phyloP scores from a whole-genome alignment of 208 protist species.

The Entamoeba invadens region DNA sequence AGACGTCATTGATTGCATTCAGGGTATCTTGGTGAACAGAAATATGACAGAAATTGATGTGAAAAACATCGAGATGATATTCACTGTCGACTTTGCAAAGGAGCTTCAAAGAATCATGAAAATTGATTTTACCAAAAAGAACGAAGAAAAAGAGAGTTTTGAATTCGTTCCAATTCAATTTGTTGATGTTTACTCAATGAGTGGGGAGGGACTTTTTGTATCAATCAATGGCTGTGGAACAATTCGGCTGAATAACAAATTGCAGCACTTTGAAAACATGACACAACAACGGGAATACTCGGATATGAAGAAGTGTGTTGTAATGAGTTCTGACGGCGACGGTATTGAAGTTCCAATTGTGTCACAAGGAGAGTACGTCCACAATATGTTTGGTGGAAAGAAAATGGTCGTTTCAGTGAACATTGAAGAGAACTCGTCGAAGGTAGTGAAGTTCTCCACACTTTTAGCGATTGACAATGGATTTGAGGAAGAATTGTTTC shows the following conservation, averaged over 20 bases:
- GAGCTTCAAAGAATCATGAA: background rate
- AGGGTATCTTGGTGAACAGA: background rate
- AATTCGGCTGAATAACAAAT: background rate
- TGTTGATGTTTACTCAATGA: background rate
- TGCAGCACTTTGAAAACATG: background rate
- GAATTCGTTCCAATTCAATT: background rate
- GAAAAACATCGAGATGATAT: background rate
- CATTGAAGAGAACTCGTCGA: background rate
- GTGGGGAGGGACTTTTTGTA: background rate
- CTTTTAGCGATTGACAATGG: background rate
- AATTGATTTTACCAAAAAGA: background rate
- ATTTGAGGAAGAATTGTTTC: background rate
- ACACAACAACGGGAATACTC: background rate
- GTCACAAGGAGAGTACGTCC: background rate
- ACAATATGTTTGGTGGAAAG: background rate
- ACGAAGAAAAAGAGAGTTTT: background rate
- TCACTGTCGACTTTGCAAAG: background rate
- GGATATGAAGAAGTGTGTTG: background rate
- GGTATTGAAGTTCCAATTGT: background rate
- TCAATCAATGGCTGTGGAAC: background rate
- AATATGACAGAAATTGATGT: background rate
- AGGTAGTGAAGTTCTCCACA: background rate
- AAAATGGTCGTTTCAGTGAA: background rate
- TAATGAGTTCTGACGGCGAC: background rate
- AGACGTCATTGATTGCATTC: background rate